Percentiles rank a stretch among this genome's conserved stretches.
Evolutionary conservation across 805 yeast species (phyloP).

Genomic region (Teunomyces atbi): DNA sequence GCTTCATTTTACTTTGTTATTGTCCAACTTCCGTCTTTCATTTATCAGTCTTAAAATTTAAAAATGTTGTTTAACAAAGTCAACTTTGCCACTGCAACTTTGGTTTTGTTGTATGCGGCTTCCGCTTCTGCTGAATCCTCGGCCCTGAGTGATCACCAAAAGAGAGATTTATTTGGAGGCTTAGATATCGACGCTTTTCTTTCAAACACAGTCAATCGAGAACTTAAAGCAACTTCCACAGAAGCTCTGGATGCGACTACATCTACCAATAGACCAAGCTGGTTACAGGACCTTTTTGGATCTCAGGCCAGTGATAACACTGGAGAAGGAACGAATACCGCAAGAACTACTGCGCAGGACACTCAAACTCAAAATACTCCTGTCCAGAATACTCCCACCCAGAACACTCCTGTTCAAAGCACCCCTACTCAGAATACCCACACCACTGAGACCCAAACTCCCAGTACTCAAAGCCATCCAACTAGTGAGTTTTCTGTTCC

Average conservation of each 20-base stretch:
- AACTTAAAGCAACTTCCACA: neutral
- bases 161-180: neutral
- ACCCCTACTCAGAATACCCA: neutral
- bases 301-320: neutral
- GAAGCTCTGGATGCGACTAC: neutral
- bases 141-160: neutral
- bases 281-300: neutral
- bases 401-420: neutral
- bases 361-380: neutral
- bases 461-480: neutral
- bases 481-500: neutral
- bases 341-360: neutral
- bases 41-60: conserved; percentile 8
- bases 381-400: neutral
- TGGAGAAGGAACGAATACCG: neutral
- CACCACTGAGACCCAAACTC: neutral
- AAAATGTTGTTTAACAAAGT: conserved; percentile 10
- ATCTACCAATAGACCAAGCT: neutral
- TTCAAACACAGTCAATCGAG: neutral
- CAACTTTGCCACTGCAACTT: conserved; percentile 8
- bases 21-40: conserved; percentile 26
- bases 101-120: conserved; percentile 2
- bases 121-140: conserved; percentile 3
- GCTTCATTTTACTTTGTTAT: conserved; percentile 3
- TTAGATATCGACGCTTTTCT: neutral